A percentile compares a stretch with the other conserved stretches of the same genome.
These are phyloP conservation scores for Emericellopsis terricola DNA, from an alignment of 495 filamentous ascomycete genomes.

Conservation along the genomic window DNA sequence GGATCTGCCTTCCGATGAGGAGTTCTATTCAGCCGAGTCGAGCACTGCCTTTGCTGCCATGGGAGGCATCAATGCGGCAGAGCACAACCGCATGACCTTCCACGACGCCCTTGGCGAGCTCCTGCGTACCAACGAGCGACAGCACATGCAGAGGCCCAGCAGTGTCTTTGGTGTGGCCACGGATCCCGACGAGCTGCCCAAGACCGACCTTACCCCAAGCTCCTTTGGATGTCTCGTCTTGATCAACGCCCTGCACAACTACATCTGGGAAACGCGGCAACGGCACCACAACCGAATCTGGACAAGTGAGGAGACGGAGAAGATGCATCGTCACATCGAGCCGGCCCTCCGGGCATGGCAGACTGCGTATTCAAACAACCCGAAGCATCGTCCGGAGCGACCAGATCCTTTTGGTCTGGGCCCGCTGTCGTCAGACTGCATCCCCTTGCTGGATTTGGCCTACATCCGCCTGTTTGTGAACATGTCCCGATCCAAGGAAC, in stretches of 20 bases:
- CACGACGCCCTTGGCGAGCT: conserved; percentile 60
- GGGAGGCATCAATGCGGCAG: conserved; percentile 47
- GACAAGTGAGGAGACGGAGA: conserved; percentile 82
- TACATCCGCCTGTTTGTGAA: conserved; percentile 92
- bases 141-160: conserved; percentile 22
- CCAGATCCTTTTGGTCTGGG: conserved; percentile 82
- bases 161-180: conserved; percentile 25
- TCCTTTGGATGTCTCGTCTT: conserved; percentile 87
- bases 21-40: conserved; percentile 73
- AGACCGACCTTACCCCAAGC: conserved; percentile 63
- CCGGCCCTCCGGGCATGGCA: conserved; percentile 92
- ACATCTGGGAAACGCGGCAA: conserved; percentile 95
- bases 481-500: conserved; percentile 76
- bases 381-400: conserved; percentile 70
- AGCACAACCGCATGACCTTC: conserved; percentile 53
- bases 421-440: conserved; percentile 81
- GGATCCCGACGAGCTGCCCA: conserved; percentile 29
- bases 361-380: conserved; percentile 77
- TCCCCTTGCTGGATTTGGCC: conserved; percentile 84
- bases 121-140: conserved; percentile 53
- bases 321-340: conserved; percentile 93
- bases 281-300: conserved; percentile 77
- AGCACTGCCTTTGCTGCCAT: conserved; percentile 59
- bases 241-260: conserved; percentile 93
- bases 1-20: conserved; percentile 86